phyloP scores from a whole-genome alignment of 2,329 filamentous ascomycete genomes.

The Chaetomiaceae sp. region DNA sequence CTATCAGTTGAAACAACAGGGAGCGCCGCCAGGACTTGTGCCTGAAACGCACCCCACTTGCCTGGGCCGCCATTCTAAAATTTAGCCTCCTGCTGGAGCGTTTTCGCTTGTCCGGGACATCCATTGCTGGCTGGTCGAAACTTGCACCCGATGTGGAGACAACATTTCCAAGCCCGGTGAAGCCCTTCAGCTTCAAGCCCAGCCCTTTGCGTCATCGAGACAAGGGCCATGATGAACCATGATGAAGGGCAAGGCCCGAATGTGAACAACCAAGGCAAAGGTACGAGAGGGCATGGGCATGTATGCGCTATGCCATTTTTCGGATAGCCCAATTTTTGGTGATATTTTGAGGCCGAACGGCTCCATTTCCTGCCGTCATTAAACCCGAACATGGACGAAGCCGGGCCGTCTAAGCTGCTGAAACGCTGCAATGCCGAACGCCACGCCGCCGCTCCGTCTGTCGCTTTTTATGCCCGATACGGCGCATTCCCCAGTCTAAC shows the following conservation, averaged over 20 bases:
- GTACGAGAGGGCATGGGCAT: no score
- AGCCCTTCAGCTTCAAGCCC: no score
- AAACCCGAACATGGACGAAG: no score
- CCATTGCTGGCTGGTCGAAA: no score
- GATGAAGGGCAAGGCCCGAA: no score
- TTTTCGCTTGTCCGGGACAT: not conserved
- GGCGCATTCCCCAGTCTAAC: constrained; percentile 4
- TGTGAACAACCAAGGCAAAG: no score
- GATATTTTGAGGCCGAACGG: no score
- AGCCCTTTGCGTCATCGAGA: constrained; percentile 7
- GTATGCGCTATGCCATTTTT: no score
- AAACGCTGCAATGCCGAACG: constrained; percentile 8
- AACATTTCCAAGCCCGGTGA: no score
- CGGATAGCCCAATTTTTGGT: no score
- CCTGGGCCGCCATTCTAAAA: not conserved
- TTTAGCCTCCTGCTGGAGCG: constrained; percentile 5
- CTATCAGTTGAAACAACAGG: constrained; percentile 12
- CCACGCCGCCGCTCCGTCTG: not conserved
- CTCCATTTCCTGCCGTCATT: no score
- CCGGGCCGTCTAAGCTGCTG: not conserved
- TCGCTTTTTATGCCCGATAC: not conserved
- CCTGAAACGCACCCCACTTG: constrained; percentile 14
- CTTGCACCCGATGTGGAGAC: no score
- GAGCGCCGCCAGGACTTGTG: not conserved
- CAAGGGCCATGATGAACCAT: not conserved